Conservation (phyloP, 2,329 filamentous ascomycete species). For the Colletotrichum noveboracense region DNA sequence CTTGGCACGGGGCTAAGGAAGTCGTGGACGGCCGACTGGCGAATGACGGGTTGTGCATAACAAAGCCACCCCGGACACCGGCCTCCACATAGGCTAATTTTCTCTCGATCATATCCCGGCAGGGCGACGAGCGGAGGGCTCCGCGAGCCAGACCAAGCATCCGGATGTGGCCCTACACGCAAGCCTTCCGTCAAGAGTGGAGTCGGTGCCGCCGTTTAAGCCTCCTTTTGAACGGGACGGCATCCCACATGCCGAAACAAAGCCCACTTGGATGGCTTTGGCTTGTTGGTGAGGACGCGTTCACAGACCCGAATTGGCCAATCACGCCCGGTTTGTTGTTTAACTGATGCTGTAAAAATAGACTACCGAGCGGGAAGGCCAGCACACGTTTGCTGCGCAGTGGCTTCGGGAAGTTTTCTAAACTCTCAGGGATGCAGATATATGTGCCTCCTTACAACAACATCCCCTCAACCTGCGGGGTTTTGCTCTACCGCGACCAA, state of each 20-base stretch:
- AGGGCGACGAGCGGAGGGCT: background rate
- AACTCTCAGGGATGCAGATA: background rate
- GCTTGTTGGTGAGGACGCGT: background rate
- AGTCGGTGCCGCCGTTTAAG: background rate
- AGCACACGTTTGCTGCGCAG: background rate
- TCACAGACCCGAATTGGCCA: background rate
- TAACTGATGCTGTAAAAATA: conserved; percentile 1
- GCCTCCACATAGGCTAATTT: background rate
- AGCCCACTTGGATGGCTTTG: background rate
- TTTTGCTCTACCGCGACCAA: background rate
- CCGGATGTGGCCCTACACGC: background rate
- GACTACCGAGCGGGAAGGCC: background rate
- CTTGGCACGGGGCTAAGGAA: background rate
- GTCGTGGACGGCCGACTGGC: background rate
- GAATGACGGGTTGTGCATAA: background rate
- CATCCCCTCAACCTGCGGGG: background rate
- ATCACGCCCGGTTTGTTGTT: background rate
- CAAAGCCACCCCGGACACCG: background rate
- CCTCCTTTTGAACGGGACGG: conserved; percentile 1
- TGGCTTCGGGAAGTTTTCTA: background rate
- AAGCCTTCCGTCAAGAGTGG: background rate
- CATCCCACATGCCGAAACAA: conserved; percentile 13
- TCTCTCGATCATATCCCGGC: background rate
- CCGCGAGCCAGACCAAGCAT: background rate
- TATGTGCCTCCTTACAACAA: background rate